Evolutionary conservation across 176 grass and related monocot genomes (phyloP), one percentile per base, ranked within the genome.

Genomic region (Carex myosuroides): DNA sequence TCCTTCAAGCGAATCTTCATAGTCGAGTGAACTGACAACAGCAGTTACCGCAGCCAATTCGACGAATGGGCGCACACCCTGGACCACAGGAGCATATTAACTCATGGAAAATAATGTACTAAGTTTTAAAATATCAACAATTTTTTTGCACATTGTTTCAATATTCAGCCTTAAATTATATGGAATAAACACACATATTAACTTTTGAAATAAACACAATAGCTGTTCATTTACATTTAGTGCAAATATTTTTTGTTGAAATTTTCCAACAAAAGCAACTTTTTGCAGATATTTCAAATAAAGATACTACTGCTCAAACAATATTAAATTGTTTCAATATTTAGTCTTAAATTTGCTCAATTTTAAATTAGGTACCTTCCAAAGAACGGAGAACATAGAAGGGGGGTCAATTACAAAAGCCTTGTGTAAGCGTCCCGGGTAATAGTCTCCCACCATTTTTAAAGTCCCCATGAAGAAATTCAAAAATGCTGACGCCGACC

Each of bases 351-450:
- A 18, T 68, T 9, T 69, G 4, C 6, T 14, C 16, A 8, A 44
- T 44, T 44, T 44, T 8, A 16, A 76, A 48, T 48, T 50, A 54
- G 13, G 8, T 85, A 99, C 97, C 97, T 99, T 99, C 97, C 97
- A 99, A 70, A 99, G 88, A 60, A 96, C 88, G 39, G 93, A 95
- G 88, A 99, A 99, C 83, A 99, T 82, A 8, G 97, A 94, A 1
- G 97, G 97, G 48, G 97, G 88, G 64, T 99, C 97, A 87, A 96
- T 96, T 84, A 94, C 87, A 94, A 99, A 99, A 46, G 93, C 90
- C 71, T 90, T 92, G 91, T 94, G 87, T 79, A 99, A 92, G 61
- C 97, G 93, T 64, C 89, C 89, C 22, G 97, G 93, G 84, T 99
- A 96, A 85, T 99, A 99, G 64, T 99, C 97, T 81, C 88, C 90